A percentile compares a stretch with the other conserved stretches of the same genome.
These are phyloP conservation scores for Russula foetens DNA, from an alignment of 768 basidiomycete species.

Conservation along the genomic window DNA sequence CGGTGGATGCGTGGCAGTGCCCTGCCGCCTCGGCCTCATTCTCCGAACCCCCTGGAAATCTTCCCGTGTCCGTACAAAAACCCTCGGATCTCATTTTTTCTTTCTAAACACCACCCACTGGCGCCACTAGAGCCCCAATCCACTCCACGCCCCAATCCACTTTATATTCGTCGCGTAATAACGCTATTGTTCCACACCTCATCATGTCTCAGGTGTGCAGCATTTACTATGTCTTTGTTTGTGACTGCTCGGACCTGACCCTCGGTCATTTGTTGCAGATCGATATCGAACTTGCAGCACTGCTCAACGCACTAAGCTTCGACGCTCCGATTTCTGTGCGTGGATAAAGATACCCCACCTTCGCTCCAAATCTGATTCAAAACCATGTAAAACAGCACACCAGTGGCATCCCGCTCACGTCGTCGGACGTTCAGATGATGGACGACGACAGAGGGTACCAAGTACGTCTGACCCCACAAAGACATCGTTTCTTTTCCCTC, in stretches of 20 bases:
- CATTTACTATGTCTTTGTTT: background rate
- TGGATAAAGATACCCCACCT: background rate
- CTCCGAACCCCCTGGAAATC: background rate
- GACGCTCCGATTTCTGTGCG: background rate
- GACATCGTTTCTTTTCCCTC: no score
- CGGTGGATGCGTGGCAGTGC: constrained; percentile 3
- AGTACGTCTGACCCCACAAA: no score
- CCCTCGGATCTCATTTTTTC: no score
- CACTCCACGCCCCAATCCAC: background rate
- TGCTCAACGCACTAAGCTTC: constrained; percentile 13
- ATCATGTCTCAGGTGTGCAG: constrained; percentile 8
- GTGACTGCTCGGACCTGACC: background rate
- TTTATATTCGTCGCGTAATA: background rate
- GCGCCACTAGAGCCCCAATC: background rate
- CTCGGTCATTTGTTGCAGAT: background rate
- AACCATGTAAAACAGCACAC: no score
- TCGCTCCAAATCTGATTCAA: no score
- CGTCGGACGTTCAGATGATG: constrained; percentile 1
- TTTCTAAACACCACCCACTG: background rate
- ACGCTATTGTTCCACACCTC: background rate
- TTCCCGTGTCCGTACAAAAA: constrained; percentile 1
- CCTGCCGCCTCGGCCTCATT: background rate
- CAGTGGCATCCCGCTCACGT: background rate
- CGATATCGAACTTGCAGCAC: constrained; percentile 16
- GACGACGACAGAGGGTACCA: constrained; percentile 10